These are phyloP conservation scores for Salicornia ramosissima DNA, from an alignment of 148 eudicot species.

Conservation along the genomic window DNA sequence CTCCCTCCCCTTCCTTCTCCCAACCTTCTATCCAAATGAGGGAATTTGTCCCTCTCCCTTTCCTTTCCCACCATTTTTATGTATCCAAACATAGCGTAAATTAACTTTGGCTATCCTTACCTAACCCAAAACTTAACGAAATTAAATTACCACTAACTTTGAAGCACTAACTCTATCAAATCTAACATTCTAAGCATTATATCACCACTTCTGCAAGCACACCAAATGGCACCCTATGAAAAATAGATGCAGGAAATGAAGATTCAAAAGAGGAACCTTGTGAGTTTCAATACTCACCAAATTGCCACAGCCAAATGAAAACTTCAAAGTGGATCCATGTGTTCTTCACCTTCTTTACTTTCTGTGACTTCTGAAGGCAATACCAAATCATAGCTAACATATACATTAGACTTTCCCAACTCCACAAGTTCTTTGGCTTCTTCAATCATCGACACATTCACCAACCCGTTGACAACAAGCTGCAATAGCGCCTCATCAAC, in stretches of 20 bases:
- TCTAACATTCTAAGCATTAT: neutral
- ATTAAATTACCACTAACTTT: no score
- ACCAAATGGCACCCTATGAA: neutral
- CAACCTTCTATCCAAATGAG: no score
- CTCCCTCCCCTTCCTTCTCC: no score
- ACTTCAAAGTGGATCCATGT: no score
- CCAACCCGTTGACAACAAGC: slow-evolving; percentile 17
- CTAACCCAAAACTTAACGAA: no score
- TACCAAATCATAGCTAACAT: slow-evolving; percentile 14
- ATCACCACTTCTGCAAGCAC: neutral
- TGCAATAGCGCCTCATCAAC: slow-evolving; percentile 21
- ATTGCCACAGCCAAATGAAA: neutral
- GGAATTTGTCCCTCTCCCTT: no score
- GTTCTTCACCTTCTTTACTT: neutral
- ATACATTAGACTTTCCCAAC: slow-evolving; percentile 21
- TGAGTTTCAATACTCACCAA: slow-evolving; percentile 4
- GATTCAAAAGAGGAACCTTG: no score
- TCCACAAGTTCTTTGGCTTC: slow-evolving; percentile 19
- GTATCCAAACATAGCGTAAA: no score
- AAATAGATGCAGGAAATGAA: neutral
- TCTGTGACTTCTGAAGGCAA: neutral
- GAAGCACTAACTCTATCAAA: no score
- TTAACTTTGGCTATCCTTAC: no score
- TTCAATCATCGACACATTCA: slow-evolving; percentile 10
- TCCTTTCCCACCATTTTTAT: no score